These are phyloP conservation scores for Monosporascus ibericus DNA, from an alignment of 2,329 filamentous ascomycete genomes.

Conservation along the genomic window DNA sequence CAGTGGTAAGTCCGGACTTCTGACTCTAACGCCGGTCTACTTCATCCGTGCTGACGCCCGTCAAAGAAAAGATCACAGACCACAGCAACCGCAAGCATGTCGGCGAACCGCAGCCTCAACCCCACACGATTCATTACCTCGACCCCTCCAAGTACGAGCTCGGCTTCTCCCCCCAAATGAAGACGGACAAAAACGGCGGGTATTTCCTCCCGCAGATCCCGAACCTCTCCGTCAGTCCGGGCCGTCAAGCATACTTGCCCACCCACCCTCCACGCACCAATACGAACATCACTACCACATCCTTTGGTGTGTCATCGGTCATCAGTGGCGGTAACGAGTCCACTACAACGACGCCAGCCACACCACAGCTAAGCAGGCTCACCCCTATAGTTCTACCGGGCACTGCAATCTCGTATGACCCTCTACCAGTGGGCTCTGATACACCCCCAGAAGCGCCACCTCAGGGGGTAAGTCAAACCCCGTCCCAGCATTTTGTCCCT, in stretches of 20 bases:
- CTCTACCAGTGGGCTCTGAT: neutral
- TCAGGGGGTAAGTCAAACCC: neutral
- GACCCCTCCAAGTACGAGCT: slow-evolving; percentile 11
- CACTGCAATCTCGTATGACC: neutral
- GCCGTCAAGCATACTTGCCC: too few species aligned
- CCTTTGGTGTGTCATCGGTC: too few species aligned
- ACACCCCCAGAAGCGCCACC: neutral
- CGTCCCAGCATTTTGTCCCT: neutral
- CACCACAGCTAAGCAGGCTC: too few species aligned
- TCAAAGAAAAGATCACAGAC: slow-evolving; percentile 14
- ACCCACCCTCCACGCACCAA: too few species aligned
- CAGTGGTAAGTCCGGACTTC: slow-evolving; percentile 15
- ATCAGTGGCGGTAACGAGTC: too few species aligned
- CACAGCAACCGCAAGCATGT: slow-evolving; percentile 9
- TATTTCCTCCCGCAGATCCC: too few species aligned
- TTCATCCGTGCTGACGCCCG: neutral
- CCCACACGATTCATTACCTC: slow-evolving; percentile 10
- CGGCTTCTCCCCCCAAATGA: slow-evolving; percentile 3
- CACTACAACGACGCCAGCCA: too few species aligned
- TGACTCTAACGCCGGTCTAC: neutral
- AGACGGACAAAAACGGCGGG: neutral
- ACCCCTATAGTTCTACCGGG: neutral
- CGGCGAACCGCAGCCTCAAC: slow-evolving; percentile 5
- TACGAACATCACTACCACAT: too few species aligned
- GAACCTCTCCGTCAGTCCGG: too few species aligned